Percentiles rank a stretch among this genome's conserved stretches.
Conservation (phyloP, 306 rosid species). For the Quercus gilva region DNA sequence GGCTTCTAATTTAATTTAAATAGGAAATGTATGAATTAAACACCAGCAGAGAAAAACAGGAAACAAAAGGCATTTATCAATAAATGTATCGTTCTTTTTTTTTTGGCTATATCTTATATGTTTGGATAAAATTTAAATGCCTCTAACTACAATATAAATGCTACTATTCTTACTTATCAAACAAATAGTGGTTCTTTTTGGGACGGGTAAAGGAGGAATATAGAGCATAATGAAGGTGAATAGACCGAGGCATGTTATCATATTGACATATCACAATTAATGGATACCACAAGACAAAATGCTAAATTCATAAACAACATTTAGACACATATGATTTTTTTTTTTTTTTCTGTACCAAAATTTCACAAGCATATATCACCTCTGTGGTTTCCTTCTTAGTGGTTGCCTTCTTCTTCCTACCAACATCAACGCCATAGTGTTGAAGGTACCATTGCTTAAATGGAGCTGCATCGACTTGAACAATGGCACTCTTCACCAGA, state of each 20-base stretch:
- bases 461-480: conserved; percentile 61
- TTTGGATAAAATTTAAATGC: too few species aligned
- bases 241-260: background rate
- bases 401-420: conserved; percentile 45
- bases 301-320: background rate
- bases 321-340: background rate
- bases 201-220: too few species aligned
- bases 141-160: too few species aligned
- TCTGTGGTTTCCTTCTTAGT: conserved; percentile 49
- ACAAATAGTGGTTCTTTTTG: too few species aligned
- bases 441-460: conserved; percentile 66
- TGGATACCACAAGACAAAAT: background rate
- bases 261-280: background rate
- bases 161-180: too few species aligned
- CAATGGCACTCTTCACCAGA: conserved; percentile 53
- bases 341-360: background rate
- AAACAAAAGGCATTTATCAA: too few species aligned
- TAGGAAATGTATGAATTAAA: too few species aligned
- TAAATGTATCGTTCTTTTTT: too few species aligned
- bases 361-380: conserved; percentile 20
- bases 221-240: too few species aligned
- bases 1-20: too few species aligned
- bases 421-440: conserved; percentile 57
- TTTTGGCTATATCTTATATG: too few species aligned
- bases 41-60: too few species aligned